These are phyloP conservation scores for Domatiomyces globalis DNA, from an alignment of 2,329 filamentous ascomycete genomes.

Conservation along the genomic window DNA sequence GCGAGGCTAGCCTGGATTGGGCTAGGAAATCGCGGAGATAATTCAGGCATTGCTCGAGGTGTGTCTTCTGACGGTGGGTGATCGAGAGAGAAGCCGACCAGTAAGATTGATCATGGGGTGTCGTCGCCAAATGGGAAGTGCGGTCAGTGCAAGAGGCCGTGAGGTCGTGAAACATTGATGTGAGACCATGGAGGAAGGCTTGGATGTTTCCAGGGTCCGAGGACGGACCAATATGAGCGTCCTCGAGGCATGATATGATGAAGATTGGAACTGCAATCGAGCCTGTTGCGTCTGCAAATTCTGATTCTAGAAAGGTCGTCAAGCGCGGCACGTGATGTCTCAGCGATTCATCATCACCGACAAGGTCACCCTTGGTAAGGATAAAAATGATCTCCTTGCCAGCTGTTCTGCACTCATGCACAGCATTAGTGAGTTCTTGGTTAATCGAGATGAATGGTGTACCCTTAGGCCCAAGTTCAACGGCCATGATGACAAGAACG, in stretches of 20 bases:
- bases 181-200: slow-evolving; percentile 51
- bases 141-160: slow-evolving; percentile 39
- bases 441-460: slow-evolving; percentile 29
- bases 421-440: slow-evolving; percentile 43
- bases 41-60: slow-evolving; percentile 57
- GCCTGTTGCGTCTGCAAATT: too few species aligned
- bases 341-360: slow-evolving; percentile 17
- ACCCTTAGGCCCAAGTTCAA: slow-evolving; percentile 39
- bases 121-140: slow-evolving; percentile 19
- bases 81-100: slow-evolving; percentile 79
- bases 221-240: slow-evolving; percentile 18
- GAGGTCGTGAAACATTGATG: slow-evolving; percentile 54
- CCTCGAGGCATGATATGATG: slow-evolving; percentile 59
- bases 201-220: slow-evolving; percentile 36
- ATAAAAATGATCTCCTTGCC: slow-evolving; percentile 43
- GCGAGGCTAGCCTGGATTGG: not conserved
- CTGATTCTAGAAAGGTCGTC: too few species aligned
- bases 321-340: not conserved
- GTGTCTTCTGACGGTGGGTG: slow-evolving; percentile 72
- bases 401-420: slow-evolving; percentile 34
- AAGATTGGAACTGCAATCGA: slow-evolving; percentile 27
- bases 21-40: slow-evolving; percentile 61
- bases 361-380: slow-evolving; percentile 47
- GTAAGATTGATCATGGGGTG: slow-evolving; percentile 22
- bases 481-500: slow-evolving; percentile 63